phyloP scores from a whole-genome alignment of 208 protist species.

The Leptomonas pyrrhocoris region DNA sequence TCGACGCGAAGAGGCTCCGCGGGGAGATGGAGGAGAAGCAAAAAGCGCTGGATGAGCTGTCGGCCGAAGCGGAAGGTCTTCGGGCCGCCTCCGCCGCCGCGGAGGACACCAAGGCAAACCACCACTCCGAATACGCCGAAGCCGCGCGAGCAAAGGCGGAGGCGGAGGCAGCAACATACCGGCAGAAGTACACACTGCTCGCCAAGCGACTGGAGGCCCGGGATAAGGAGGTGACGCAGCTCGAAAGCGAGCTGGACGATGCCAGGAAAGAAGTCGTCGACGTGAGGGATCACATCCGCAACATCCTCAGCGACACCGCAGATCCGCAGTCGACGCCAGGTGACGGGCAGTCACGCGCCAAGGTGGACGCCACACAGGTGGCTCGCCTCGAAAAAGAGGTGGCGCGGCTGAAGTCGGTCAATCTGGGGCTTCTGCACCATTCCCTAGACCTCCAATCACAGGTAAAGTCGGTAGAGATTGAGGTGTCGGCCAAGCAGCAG shows the following conservation, averaged over 20 bases:
- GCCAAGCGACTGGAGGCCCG: constrained; percentile 70
- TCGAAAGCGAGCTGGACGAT: constrained; percentile 77
- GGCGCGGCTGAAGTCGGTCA: constrained; percentile 87
- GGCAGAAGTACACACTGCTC: constrained; percentile 76
- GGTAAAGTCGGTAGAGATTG: constrained; percentile 63
- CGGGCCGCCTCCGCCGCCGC: constrained; percentile 16
- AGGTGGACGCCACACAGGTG: constrained; percentile 25
- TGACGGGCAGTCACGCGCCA: constrained; percentile 5
- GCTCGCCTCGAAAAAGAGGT: constrained; percentile 63
- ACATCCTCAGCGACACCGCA: constrained; percentile 26
- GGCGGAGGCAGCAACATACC: constrained; percentile 70
- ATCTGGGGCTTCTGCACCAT: constrained; percentile 81
- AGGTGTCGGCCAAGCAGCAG: constrained; percentile 66
- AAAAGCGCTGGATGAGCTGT: constrained; percentile 50
- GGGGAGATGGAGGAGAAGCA: constrained; percentile 43
- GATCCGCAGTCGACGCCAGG: constrained; percentile 4
- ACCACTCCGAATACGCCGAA: constrained; percentile 16
- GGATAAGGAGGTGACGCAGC: constrained; percentile 62
- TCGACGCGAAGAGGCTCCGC: constrained; percentile 33
- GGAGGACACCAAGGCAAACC: constrained; percentile 1
- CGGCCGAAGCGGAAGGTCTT: constrained; percentile 31
- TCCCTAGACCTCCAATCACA: constrained; percentile 76
- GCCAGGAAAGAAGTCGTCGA: constrained; percentile 59
- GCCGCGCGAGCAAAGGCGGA: constrained; percentile 56
- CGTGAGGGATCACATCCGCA: constrained; percentile 50